Base-by-base conservation (phyloP, 768 basidiomycete species). In the Lentinus brumalis region DNA sequence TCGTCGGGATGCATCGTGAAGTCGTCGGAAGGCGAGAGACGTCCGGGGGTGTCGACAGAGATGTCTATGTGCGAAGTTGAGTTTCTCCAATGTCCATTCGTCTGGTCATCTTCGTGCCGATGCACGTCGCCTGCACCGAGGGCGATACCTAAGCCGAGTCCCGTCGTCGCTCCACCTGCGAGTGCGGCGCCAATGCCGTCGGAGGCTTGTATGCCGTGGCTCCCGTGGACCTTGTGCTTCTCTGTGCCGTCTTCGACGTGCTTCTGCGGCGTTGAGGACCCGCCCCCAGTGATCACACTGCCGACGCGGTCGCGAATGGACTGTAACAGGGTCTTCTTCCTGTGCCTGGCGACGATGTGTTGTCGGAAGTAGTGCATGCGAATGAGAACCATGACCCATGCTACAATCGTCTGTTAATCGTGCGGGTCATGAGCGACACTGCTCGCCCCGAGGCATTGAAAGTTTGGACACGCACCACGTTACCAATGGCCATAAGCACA, bases 371-470 rank as follows among this genome's bases (percentile, higher is more conserved):
- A 71, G 16, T 60, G 83, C 82, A 83, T 81, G 56, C 88, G 76
- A n/a, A 86, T 80, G 49, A 86, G 74, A 32, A 89, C 86, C 80
- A 87, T 86, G 42, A 86, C 73, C 83, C 87, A 86, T 3, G 85
- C 85, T 16, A 86, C 82, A 29, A 78, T 74, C 0, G 82, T 81
- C 54, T 80, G 31, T 4, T 21, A 7, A 26, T 26, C 21, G 21
- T 26, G 21, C 21, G 30, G 35, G 6, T 35, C 35, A 35, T 35
- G 11, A 35, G 11, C 35, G 7, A 35, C 21, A 26, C 21, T 26
- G 21, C 21, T 26, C 21, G 21, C 21, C 21, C 21, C 21, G 21
- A 26, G 21, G 21, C 21, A 26, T 26, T 26, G 21, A 26, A 26
- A 26, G 21, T 26, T 26, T 26, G 21, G 21, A 38, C 26, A 81